These are phyloP conservation scores for Camelina hispida DNA, from an alignment of 345 rosid genomes.

Conservation along the genomic window DNA sequence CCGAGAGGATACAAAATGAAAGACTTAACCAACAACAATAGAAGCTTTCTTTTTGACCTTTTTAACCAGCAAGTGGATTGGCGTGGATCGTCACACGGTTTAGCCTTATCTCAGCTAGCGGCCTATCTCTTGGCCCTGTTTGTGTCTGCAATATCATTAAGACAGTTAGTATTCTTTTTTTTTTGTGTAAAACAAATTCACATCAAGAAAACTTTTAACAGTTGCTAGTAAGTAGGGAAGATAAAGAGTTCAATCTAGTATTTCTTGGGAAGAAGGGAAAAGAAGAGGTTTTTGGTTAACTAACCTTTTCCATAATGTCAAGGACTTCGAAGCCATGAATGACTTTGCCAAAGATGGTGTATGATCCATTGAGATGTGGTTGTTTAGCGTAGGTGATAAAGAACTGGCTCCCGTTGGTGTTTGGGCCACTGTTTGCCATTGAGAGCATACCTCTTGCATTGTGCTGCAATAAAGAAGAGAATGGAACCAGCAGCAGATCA, in stretches of 20 bases:
- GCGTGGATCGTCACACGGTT: slow-evolving; percentile 96
- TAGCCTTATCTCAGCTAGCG: slow-evolving; percentile 95
- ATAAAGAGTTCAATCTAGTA: neutral
- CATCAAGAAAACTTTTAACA: neutral
- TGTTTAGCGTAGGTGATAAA: slow-evolving; percentile 85
- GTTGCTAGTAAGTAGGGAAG: neutral
- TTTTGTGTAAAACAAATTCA: neutral
- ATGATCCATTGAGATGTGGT: slow-evolving; percentile 95
- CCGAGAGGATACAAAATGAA: neutral
- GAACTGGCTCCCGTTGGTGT: slow-evolving; percentile 97
- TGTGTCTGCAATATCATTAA: slow-evolving; percentile 62
- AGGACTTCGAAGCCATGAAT: slow-evolving; percentile 99
- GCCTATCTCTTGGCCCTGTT: slow-evolving; percentile 88
- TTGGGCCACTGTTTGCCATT: slow-evolving; percentile 99
- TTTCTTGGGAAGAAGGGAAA: neutral
- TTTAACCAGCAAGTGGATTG: slow-evolving; percentile 90
- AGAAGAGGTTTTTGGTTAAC: too few species aligned
- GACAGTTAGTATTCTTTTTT: neutral
- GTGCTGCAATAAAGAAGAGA: slow-evolving; percentile 56
- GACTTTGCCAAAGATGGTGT: slow-evolving; percentile 92
- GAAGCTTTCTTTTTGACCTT: neutral
- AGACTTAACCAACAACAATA: neutral
- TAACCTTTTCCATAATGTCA: slow-evolving; percentile 95
- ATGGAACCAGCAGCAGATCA: neutral
- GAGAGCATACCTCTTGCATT: slow-evolving; percentile 90